Base-by-base conservation (phyloP, 805 yeast genomes). In the Saturnispora dispora region DNA sequence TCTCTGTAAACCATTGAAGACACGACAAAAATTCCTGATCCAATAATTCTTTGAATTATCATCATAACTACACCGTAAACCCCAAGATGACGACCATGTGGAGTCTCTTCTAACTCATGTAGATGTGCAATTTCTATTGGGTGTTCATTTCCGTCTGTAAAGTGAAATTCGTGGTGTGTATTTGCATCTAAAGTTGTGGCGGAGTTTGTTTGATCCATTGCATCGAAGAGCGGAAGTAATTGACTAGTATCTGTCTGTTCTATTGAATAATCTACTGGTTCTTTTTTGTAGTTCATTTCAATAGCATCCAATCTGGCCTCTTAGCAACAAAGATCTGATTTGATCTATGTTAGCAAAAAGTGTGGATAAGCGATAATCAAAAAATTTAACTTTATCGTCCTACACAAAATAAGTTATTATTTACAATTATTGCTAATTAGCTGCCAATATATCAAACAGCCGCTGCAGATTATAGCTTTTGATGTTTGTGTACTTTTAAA, bases 21-120 rank as follows among this genome's bases (percentile, higher is more conserved):
- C 1, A 82, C 78, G 7, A 89, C 83, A 68, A 85, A 82, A 8
- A 85, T 84, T 0, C 93, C 93, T 0, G 89, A 82, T 0, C 95
- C 93, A 11, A 85, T 69, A 41, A 85, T 85, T 53, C 90, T 69
- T 15, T 87, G 79, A 6, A 85, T 73, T 58, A 83, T 81, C 52
- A 83, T 66, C 43, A 82, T 74, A 40, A 81, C 72, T 0, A 87
- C 82, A 6, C 88, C 80, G 57, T 76, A 82, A 2, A 83, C 63
- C 0, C 91, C 91, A 54, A 85, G 63, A 64, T 84, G 88, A 37
- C 91, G 69, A 1, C 91, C 91, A 57, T 83, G 88, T 1, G 90
- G 90, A 1, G 76, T 65, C 22, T 78, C 82, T 56, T 77, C 81
- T 11, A 61, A 57, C 15, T 56, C 57, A 15, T 58, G 59, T 11